Percentiles rank a stretch among this genome's conserved stretches.
Evolutionary conservation across 352 stramenopile genomes (phyloP).

Genomic region (Discostella stelligera): DNA sequence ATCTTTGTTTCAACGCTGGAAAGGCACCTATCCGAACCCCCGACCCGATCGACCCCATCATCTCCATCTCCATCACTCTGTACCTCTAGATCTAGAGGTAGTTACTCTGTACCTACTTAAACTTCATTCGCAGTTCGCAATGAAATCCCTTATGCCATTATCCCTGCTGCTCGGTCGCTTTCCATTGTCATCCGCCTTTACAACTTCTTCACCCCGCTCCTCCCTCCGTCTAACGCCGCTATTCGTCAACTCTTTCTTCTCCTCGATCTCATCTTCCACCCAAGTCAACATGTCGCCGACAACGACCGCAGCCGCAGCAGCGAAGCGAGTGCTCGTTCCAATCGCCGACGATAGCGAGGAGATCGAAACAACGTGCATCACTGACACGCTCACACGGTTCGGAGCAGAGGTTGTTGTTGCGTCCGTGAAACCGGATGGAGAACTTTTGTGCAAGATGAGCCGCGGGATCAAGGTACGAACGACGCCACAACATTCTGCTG

Average conservation of each 20-base stretch:
- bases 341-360: conserved; percentile 87
- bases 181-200: conserved; percentile 23
- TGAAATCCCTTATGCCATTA: conserved; percentile 16
- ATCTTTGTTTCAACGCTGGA: not conserved
- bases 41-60: not conserved
- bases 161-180: conserved; percentile 21
- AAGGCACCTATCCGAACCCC: too few relatives aligned
- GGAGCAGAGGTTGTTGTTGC: conserved; percentile 85
- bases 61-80: not conserved
- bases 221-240: not conserved
- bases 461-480: conserved; percentile 67
- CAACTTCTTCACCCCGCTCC: not conserved
- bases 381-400: conserved; percentile 85
- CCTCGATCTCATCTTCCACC: not conserved
- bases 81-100: too few relatives aligned
- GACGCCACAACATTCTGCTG: not conserved
- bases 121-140: not conserved
- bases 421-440: conserved; percentile 75
- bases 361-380: conserved; percentile 88
- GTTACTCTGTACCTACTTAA: too few relatives aligned
- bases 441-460: conserved; percentile 80
- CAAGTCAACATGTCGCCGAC: conserved; percentile 4
- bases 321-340: conserved; percentile 81
- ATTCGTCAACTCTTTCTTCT: conserved; percentile 10
- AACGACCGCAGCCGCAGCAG: conserved; percentile 13